phyloP scores from a whole-genome alignment of 164 flowering plant species.

The Berberis thunbergii region DNA sequence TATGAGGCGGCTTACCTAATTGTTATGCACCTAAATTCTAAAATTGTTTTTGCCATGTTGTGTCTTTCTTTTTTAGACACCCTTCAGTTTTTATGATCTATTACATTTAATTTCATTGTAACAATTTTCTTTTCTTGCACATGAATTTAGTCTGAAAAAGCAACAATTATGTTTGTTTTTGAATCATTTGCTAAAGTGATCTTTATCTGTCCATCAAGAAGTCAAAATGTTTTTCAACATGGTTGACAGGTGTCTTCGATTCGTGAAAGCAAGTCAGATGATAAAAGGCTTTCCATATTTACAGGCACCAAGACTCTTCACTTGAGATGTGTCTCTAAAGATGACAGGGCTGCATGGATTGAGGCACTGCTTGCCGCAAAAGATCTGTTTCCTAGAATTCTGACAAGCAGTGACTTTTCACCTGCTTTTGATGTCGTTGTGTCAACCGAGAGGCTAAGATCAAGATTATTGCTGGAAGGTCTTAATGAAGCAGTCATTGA shows the following conservation, averaged over 20 bases:
- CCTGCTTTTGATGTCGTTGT: conserved; percentile 62
- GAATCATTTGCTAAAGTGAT: too few relatives aligned
- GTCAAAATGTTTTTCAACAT: conserved; percentile 10
- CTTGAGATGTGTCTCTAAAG: conserved; percentile 70
- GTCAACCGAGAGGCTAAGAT: conserved; percentile 80
- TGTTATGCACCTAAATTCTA: too few relatives aligned
- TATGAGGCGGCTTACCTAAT: too few relatives aligned
- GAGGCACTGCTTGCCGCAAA: conserved; percentile 78
- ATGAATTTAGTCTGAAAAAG: too few relatives aligned
- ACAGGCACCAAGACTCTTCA: conserved; percentile 97
- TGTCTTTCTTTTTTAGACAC: too few relatives aligned
- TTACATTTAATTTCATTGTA: too few relatives aligned
- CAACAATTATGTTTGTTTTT: background rate
- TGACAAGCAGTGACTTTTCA: conserved; percentile 59
- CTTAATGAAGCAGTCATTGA: conserved; percentile 50
- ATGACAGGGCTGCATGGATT: conserved; percentile 83
- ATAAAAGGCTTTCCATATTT: conserved; percentile 83
- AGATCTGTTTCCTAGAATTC: conserved; percentile 71
- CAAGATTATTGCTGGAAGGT: conserved; percentile 63
- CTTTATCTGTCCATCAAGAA: background rate
- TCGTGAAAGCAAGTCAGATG: conserved; percentile 94
- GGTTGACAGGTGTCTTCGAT: conserved; percentile 80
- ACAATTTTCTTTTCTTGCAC: too few relatives aligned
- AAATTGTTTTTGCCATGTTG: too few relatives aligned
- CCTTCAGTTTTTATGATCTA: too few relatives aligned